Evolutionary conservation across 2,329 filamentous ascomycete species (phyloP), one percentile per base, ranked within the genome.

Genomic region (Cercospora citrullina): DNA sequence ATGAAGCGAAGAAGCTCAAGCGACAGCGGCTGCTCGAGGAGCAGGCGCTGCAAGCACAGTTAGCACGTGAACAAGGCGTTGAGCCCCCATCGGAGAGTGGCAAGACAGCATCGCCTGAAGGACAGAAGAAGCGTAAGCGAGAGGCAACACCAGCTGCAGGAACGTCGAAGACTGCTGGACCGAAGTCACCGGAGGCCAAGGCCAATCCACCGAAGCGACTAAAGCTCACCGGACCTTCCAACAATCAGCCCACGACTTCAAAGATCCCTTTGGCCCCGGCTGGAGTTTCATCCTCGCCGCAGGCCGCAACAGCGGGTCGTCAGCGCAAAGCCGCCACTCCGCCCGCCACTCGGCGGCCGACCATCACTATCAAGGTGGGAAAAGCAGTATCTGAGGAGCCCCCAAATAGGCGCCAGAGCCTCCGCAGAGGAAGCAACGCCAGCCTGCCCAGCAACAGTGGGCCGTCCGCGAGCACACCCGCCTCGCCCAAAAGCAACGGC

Each of bases 1-100:
- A 93, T 75, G 90, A 92, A 73, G 89, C 91, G 2, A 93, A 92
- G 79, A 91, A 91, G 76, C 80, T 90, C 10, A 92, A 92, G 80
- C 83, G 87, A 64, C 88, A 91, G 77, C 86, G 82, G 80, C 63
- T 83, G 82, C 71, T 84, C 81, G 76, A 87, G 83, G 78, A 84
- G 67, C 76, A 78, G 68, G 75, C 77, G 45, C 61, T 77, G 8
- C 74, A 77, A 65, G 75, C 75, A 39, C 77, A 78, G 63, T 61
- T 79, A 14, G 75, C 73, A 2, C 71, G 75, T 28, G 77, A 78
- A 67, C 76, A 77, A 66, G 75, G 72, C 16, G 67, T 72, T 21
- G 75, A 74, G n/a, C 42, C 62, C 10, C 45, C 66, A 5, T 55
- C 63, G 9, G 67, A 68, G 10, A 68, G 68, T 18, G 64, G 51